Evolutionary conservation across 2,329 filamentous ascomycete species (phyloP), one percentile per base, ranked within the genome.

Genomic region (Phoma sp.): DNA sequence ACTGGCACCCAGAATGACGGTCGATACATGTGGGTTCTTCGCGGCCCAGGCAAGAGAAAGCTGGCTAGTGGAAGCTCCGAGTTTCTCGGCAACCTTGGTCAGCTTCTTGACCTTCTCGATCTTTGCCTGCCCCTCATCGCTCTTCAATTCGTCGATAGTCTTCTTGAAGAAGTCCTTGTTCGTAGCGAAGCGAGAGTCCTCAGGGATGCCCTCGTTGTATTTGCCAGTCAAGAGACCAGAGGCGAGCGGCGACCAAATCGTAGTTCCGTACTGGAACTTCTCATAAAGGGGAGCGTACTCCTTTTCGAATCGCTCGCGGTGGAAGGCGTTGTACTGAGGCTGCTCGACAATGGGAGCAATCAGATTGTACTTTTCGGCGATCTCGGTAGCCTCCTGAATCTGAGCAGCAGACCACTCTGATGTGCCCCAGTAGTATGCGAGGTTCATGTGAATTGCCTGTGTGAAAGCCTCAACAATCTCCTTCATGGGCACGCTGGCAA

Each of bases 141-240:
- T 77, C 69, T 82, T 77, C 49, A 84, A 78, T 45, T 74, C 74
- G 63, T 81, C 80, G 56, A 86, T 80, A 17, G 81, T 83, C 64
- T 81, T 78, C 61, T 82, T 81, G 72, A 87, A 87, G 63, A 82
- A 81, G 47, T 80, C 80, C 57, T 82, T 79, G 74, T 85, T 84
- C 61, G 78, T 83, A 50, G 82, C 82, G 63, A 86, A 86, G 32
- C 85, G 83, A 35, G 83, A 86, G 65, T 81, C 84, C 63, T 84
- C 80, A 15, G 84, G 84, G 50, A 87, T 84, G 49, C 84, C 84
- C 58, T 86, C 79, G 72, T 86, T 86, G 79, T 88, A 87, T 75
- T 87, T 88, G 65, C 85, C 85, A 7, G 83, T 86, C 49, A 88
- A 71, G 35, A 87, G 73, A 53, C 85, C 85, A 27, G 78, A 82